Evolutionary conservation across 78 protist genomes (phyloP).

Genomic region (Pelomyxa schiedti): DNA sequence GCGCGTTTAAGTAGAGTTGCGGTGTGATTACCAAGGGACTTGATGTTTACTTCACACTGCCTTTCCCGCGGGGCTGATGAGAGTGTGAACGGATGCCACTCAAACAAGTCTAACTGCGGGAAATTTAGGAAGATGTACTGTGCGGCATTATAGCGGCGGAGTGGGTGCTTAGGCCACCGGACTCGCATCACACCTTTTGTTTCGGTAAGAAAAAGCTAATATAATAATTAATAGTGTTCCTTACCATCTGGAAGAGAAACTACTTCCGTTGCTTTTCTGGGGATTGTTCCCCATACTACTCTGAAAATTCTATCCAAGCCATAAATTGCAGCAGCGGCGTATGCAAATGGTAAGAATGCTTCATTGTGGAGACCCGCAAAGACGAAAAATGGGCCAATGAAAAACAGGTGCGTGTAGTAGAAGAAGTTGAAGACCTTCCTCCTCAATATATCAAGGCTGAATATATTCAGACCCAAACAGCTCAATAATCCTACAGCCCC

Average conservation of each 20-base stretch:
- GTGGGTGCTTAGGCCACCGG: no score
- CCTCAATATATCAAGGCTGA: neutral
- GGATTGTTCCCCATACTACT: neutral
- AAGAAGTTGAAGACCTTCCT: neutral
- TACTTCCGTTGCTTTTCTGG: no score
- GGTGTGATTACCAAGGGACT: neutral
- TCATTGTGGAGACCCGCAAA: neutral
- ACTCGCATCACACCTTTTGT: no score
- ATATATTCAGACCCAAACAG: neutral
- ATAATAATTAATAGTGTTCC: no score
- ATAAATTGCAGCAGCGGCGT: neutral
- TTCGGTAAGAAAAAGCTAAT: no score
- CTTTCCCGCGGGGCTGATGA: neutral
- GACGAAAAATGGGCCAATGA: neutral
- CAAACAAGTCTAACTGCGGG: neutral
- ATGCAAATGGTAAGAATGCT: neutral
- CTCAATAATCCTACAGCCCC: neutral
- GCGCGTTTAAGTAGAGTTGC: neutral
- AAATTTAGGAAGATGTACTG: neutral
- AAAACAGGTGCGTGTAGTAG: neutral
- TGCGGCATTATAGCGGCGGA: neutral
- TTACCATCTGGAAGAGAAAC: no score
- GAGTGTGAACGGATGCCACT: neutral
- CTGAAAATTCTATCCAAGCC: neutral
- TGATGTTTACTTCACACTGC: neutral